These are phyloP conservation scores for Scytalidium lignicola DNA, from an alignment of 2,329 filamentous ascomycete species.

Conservation along the genomic window DNA sequence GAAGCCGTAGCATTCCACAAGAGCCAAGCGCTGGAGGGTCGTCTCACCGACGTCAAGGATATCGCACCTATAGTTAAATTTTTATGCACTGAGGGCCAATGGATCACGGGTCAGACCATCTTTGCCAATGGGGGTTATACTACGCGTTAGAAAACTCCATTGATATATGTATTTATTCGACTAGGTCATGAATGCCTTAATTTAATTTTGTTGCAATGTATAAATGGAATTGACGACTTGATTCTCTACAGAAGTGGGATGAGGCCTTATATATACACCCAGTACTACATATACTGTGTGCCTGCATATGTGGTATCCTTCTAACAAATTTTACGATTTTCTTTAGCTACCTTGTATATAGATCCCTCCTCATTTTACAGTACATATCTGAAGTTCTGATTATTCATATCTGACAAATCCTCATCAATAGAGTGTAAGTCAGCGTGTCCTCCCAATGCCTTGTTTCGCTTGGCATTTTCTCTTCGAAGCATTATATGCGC, in stretches of 20 bases:
- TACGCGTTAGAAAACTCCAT: too few species aligned
- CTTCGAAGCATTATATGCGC: conserved; percentile 11
- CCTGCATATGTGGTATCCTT: too few species aligned
- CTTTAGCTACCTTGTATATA: too few species aligned
- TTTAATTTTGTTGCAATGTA: too few species aligned
- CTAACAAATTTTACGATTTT: too few species aligned
- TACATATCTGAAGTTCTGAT: conserved; percentile 12
- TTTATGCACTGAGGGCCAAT: conserved; percentile 37
- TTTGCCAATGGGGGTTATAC: too few species aligned
- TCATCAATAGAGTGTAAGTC: conserved; percentile 8
- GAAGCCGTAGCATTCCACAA: conserved; percentile 41
- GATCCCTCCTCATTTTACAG: conserved; percentile 6
- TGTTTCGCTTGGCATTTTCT: conserved; percentile 11
- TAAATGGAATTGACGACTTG: too few species aligned
- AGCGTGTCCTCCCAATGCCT: conserved; percentile 1
- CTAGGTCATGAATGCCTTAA: too few species aligned
- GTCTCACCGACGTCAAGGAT: conserved; percentile 37
- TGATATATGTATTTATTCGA: too few species aligned
- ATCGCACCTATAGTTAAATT: conserved; percentile 41
- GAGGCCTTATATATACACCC: too few species aligned
- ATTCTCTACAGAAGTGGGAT: too few species aligned
- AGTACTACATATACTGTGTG: too few species aligned
- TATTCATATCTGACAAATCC: conserved; percentile 12
- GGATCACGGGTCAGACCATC: conserved; percentile 41
- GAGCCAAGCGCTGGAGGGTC: conserved; percentile 35